Conservation (phyloP, 306 rosid genomes). For the Boehmeria nivea region DNA sequence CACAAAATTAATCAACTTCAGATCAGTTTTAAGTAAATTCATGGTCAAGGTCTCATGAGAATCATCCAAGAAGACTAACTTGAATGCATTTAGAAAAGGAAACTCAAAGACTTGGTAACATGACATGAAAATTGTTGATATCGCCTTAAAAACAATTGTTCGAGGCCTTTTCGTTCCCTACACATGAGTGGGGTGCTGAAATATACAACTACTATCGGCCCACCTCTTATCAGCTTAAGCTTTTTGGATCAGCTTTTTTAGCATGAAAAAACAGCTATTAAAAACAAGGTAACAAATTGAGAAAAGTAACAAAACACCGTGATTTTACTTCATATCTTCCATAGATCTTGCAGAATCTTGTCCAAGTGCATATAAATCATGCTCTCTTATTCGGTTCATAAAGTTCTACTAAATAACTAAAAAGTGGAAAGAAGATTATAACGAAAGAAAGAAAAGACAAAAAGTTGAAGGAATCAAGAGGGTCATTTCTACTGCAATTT, state of each 20-base stretch:
- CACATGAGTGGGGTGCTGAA: too few relatives aligned
- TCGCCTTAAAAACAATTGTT: too few relatives aligned
- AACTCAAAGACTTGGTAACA: background rate
- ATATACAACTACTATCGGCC: too few relatives aligned
- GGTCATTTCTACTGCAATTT: too few relatives aligned
- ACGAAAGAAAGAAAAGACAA: background rate
- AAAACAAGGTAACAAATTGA: background rate
- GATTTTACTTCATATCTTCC: background rate
- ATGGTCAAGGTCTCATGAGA: background rate
- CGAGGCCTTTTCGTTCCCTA: too few relatives aligned
- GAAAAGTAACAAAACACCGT: background rate
- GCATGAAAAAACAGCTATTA: too few relatives aligned
- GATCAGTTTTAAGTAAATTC: background rate
- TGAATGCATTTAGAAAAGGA: background rate
- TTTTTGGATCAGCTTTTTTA: too few relatives aligned
- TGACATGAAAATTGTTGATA: too few relatives aligned
- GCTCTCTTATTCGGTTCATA: background rate
- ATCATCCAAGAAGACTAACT: background rate
- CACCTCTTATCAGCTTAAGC: too few relatives aligned
- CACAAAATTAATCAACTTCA: background rate
- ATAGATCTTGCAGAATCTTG: background rate
- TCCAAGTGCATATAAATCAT: background rate
- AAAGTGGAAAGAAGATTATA: background rate
- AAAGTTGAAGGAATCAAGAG: background rate
- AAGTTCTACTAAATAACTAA: conserved; percentile 1